Base-by-base conservation (phyloP, 768 basidiomycete species). In the Rhodotorula sphaerocarpa region DNA sequence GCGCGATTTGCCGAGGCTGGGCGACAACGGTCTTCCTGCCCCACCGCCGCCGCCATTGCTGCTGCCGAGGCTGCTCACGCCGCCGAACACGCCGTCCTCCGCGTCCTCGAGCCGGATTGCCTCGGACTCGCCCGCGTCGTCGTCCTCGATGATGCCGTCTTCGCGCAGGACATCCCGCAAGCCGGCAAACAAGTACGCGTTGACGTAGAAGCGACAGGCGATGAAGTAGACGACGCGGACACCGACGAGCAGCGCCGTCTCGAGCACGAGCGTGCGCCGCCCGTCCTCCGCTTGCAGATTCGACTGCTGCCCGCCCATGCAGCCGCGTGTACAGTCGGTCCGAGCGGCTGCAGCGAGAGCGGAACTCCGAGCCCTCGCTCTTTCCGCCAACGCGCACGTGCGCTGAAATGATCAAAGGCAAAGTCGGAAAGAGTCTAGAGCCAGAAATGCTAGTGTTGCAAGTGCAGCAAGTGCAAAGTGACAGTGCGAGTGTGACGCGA, bases 91-190 rank as follows among this genome's bases (percentile, higher is more conserved):
- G 15, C 66, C 57, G 21, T 52, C 30, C 58, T 60, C 53, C 36
- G 53, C 52, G 41, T 65, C 63, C 14, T 58, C 59, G 28, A 68
- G 52, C 41, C 56, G 36, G 45, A 63, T 41, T 14, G 33, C n/a
- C 20, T 44, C 51, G 16, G 12, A 46, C 34, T 58, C 59, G 1
- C 43, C 52, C 16, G 39, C 25, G 23, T 63, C 67, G 45, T 54
- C 42, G 27, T 46, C 62, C 1, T 5, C 20, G 11, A 39, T 3
- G 12, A 39, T 41, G 9, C 54, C 56, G 27, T 70, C 71, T 25
- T 72, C 69, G 31, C 56, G 57, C 43, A 70, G 68, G n/a, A 72
- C 71, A 42, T 51, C 50, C 25, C 59, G 41, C n/a, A 72, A 56
- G 61, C 66, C 55, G 18, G 61, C 34, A 62, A 69, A 72, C 52